Conservation (phyloP, 305 asterid species). For the Striga hermonthica region DNA sequence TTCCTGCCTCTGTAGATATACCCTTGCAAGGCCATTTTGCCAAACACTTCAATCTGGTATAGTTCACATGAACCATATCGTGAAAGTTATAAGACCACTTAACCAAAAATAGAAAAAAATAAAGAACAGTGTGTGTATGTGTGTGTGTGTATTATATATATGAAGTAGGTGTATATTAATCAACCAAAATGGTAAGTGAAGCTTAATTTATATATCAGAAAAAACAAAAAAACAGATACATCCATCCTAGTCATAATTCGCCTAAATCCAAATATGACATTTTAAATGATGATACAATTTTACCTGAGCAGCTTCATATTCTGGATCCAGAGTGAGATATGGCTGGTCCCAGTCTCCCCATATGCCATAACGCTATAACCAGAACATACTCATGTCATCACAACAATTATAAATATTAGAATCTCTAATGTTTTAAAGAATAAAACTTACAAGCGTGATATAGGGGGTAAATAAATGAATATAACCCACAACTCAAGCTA, state of each 20-base stretch:
- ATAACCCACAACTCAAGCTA: too few relatives aligned
- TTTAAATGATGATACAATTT: slow-evolving; percentile 20
- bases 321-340: slow-evolving; percentile 97
- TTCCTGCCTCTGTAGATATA: slow-evolving; percentile 92
- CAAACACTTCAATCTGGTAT: slow-evolving; percentile 88
- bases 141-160: background rate
- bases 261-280: slow-evolving; percentile 23
- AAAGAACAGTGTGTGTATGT: too few relatives aligned
- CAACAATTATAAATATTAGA: slow-evolving; percentile 11
- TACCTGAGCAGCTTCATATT: slow-evolving; percentile 99
- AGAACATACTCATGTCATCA: slow-evolving; percentile 27
- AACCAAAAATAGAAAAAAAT: slow-evolving; percentile 1
- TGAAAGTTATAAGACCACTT: slow-evolving; percentile 30
- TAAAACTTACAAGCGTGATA: too few relatives aligned
- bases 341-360: slow-evolving; percentile 99
- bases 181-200: slow-evolving; percentile 10
- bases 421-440: too few relatives aligned
- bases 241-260: slow-evolving; percentile 20
- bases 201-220: slow-evolving; percentile 9
- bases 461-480: too few relatives aligned
- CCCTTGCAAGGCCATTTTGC: slow-evolving; percentile 87
- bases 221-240: slow-evolving; percentile 9
- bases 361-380: slow-evolving; percentile 75
- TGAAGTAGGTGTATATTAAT: slow-evolving; percentile 20
- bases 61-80: slow-evolving; percentile 29